Conservation (phyloP, 345 rosid species). For the Populus simonii region DNA sequence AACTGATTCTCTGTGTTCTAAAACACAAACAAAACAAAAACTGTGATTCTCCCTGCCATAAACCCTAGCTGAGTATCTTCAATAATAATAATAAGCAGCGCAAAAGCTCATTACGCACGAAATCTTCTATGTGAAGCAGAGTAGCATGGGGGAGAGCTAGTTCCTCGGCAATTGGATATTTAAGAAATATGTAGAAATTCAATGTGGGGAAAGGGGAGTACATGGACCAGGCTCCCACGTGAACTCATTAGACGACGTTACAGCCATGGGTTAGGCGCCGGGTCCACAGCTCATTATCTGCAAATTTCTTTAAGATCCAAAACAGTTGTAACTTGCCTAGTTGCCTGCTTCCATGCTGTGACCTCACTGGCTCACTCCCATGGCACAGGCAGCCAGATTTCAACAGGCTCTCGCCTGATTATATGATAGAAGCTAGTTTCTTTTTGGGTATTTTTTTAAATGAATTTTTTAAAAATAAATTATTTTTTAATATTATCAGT, state of each 20-base stretch:
- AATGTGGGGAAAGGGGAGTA: too few species aligned
- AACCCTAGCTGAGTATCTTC: neutral
- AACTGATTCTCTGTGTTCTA: neutral
- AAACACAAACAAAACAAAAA: neutral
- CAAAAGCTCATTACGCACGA: neutral
- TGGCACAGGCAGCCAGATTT: too few species aligned
- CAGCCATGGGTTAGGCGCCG: neutral
- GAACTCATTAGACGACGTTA: neutral
- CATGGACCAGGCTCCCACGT: neutral
- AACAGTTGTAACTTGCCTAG: neutral
- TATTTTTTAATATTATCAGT: too few species aligned
- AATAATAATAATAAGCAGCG: neutral
- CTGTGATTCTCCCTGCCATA: neutral
- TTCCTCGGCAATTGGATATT: neutral
- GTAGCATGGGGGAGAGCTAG: neutral
- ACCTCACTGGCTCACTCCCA: too few species aligned
- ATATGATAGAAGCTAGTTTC: too few species aligned
- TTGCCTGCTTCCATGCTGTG: too few species aligned
- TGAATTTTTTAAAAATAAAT: too few species aligned
- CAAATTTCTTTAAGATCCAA: neutral
- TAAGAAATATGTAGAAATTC: too few species aligned
- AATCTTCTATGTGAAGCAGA: too few species aligned
- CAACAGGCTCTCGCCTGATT: too few species aligned
- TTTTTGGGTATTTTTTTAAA: too few species aligned
- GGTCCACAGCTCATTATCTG: neutral